These are phyloP conservation scores for Escallonia herrerae DNA, from an alignment of 129 eudicot species.

Conservation along the genomic window DNA sequence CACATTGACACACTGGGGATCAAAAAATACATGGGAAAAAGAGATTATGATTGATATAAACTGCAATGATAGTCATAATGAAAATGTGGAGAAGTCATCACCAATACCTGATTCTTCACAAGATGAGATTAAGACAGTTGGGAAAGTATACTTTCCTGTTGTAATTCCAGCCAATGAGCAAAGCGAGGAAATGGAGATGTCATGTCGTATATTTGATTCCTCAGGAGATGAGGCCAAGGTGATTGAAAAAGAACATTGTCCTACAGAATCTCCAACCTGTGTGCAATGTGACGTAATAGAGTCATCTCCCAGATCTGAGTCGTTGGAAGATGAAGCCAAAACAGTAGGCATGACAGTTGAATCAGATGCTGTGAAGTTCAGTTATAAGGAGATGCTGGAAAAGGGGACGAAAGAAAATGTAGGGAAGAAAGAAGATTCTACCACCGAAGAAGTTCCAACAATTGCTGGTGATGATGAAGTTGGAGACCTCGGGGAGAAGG, in stretches of 20 bases:
- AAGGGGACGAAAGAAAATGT: conserved; percentile 10
- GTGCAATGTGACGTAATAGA: too few relatives aligned
- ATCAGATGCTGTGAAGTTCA: conserved; percentile 12
- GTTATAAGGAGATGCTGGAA: conserved; percentile 24
- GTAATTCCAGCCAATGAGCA: conserved; percentile 6
- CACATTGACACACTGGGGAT: conserved; percentile 14
- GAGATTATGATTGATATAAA: conserved; percentile 44
- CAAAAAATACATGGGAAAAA: conserved; percentile 26
- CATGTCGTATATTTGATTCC: conserved; percentile 10
- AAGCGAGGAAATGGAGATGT: not conserved
- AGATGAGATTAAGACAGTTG: not conserved
- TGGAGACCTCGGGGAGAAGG: not conserved
- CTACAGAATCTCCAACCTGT: not conserved
- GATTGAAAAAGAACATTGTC: not conserved
- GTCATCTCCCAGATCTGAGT: too few relatives aligned
- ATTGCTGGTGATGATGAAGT: not conserved
- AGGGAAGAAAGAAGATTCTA: not conserved
- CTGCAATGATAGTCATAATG: conserved; percentile 8
- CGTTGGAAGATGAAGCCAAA: not conserved
- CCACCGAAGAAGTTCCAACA: not conserved
- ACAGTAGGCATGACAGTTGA: not conserved
- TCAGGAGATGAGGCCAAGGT: not conserved
- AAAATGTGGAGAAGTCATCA: too few relatives aligned
- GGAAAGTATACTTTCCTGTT: not conserved
- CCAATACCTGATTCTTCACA: not conserved